Conservation (phyloP, 2,329 filamentous ascomycete genomes). For the Hypoxylon sp. region DNA sequence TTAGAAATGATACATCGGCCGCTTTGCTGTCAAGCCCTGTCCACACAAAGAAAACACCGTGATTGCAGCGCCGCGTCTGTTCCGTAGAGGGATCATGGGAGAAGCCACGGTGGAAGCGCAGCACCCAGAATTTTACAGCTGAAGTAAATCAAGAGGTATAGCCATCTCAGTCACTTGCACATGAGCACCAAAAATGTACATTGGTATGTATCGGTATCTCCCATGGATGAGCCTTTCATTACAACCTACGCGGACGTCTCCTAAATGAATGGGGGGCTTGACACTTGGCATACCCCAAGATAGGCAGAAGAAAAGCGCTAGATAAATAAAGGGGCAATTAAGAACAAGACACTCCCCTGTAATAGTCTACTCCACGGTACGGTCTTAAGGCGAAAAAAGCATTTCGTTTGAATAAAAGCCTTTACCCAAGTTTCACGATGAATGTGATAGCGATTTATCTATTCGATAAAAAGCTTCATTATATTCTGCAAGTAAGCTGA, state of each 20-base stretch:
- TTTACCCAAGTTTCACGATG: background rate
- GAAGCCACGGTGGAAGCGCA: too few relatives aligned
- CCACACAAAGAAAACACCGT: too few relatives aligned
- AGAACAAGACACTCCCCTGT: background rate
- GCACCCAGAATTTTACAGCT: too few relatives aligned
- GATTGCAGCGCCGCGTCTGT: too few relatives aligned
- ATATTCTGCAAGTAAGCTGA: slow-evolving; percentile 2
- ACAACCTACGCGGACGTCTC: background rate
- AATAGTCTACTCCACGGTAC: background rate
- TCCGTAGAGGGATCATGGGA: too few relatives aligned
- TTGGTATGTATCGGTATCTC: too few relatives aligned
- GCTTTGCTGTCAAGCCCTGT: too few relatives aligned
- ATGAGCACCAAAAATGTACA: too few relatives aligned
- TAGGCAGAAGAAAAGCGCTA: background rate
- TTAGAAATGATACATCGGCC: background rate
- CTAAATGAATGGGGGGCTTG: background rate
- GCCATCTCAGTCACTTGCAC: too few relatives aligned
- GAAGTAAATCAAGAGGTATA: too few relatives aligned
- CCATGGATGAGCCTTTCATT: too few relatives aligned
- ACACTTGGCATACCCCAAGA: background rate
- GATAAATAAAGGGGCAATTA: background rate
- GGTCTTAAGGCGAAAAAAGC: background rate
- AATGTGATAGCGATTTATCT: background rate
- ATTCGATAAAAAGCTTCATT: background rate
- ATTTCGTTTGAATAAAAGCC: background rate